These are phyloP conservation scores for Lecanosticta acicola DNA, from an alignment of 2,329 filamentous ascomycete species.

Conservation along the genomic window DNA sequence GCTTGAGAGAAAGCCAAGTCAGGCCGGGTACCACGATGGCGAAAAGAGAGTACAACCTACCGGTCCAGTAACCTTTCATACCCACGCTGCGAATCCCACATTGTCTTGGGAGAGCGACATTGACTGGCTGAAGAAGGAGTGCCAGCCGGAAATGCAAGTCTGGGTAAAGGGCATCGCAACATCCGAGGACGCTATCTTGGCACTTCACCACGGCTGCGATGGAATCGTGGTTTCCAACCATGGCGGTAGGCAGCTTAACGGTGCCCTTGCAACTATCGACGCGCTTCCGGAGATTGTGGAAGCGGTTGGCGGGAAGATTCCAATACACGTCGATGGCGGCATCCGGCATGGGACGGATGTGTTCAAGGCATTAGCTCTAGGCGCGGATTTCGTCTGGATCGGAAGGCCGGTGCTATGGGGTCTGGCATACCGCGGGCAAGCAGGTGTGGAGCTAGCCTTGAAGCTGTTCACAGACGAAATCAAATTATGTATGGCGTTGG, in stretches of 20 bases:
- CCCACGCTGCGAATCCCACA: conserved; percentile 38
- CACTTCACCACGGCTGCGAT: conserved; percentile 40
- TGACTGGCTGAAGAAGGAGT: conserved; percentile 43
- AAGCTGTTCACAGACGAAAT: conserved; percentile 39
- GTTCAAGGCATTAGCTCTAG: conserved; percentile 52
- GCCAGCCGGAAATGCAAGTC: conserved; percentile 44
- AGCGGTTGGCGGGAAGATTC: conserved; percentile 44
- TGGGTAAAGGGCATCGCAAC: conserved; percentile 44
- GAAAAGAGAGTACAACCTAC: conserved; percentile 29
- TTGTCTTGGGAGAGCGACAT: conserved; percentile 46
- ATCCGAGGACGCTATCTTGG: conserved; percentile 40
- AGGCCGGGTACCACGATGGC: conserved; percentile 27
- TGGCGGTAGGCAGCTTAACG: conserved; percentile 53
- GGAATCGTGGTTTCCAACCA: conserved; percentile 52
- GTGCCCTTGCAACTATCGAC: conserved; percentile 50
- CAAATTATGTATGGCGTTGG: conserved; percentile 38
- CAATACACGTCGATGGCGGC: conserved; percentile 57
- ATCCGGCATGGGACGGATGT: conserved; percentile 53
- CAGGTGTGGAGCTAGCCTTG: conserved; percentile 40
- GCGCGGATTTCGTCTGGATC: conserved; percentile 47
- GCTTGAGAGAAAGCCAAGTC: conserved; percentile 6
- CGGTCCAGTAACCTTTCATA: conserved; percentile 37
- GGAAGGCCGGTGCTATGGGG: conserved; percentile 48
- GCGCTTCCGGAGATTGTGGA: conserved; percentile 38
- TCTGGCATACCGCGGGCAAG: conserved; percentile 36